These are phyloP conservation scores for Aspergillus hancockii DNA, from an alignment of 495 filamentous ascomycete genomes.

Conservation along the genomic window DNA sequence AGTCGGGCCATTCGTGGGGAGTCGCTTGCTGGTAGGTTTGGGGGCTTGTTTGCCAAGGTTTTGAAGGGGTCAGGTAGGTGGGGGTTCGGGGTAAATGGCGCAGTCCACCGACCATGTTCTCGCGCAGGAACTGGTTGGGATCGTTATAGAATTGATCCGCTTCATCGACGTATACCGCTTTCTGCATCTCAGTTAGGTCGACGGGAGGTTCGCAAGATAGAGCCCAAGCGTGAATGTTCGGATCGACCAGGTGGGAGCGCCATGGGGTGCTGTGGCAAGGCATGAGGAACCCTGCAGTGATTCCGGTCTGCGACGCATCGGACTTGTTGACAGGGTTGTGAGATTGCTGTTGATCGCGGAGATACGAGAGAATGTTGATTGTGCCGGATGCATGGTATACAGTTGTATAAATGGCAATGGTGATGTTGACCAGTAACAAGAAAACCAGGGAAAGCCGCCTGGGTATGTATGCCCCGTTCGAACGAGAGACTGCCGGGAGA, in stretches of 20 bases:
- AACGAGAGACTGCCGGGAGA: slow-evolving; percentile 39
- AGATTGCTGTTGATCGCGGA: slow-evolving; percentile 68
- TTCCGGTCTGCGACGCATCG: slow-evolving; percentile 22
- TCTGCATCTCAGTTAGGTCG: slow-evolving; percentile 55
- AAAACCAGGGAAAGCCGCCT: slow-evolving; percentile 56
- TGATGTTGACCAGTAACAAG: slow-evolving; percentile 64
- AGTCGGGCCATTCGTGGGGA: slow-evolving; percentile 56
- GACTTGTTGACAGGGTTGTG: slow-evolving; percentile 34
- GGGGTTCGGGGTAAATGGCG: slow-evolving; percentile 42
- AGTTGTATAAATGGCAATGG: slow-evolving; percentile 73
- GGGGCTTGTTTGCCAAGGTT: slow-evolving; percentile 4
- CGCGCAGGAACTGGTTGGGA: slow-evolving; percentile 59
- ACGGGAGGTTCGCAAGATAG: slow-evolving; percentile 90
- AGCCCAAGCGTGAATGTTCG: slow-evolving; percentile 77
- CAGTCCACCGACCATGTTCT: slow-evolving; percentile 47
- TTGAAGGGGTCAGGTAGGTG: slow-evolving; percentile 25
- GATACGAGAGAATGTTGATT: slow-evolving; percentile 67
- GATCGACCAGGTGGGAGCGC: slow-evolving; percentile 80
- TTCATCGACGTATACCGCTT: slow-evolving; percentile 75
- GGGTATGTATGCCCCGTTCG: slow-evolving; percentile 33
- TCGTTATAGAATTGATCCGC: slow-evolving; percentile 85
- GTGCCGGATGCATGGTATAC: slow-evolving; percentile 78
- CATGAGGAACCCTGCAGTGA: slow-evolving; percentile 88
- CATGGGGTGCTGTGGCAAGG: slow-evolving; percentile 98
- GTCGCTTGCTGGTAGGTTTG: slow-evolving; percentile 5